These are phyloP conservation scores for Cucurbita argyrosperma DNA, from an alignment of 306 rosid genomes.

Conservation along the genomic window DNA sequence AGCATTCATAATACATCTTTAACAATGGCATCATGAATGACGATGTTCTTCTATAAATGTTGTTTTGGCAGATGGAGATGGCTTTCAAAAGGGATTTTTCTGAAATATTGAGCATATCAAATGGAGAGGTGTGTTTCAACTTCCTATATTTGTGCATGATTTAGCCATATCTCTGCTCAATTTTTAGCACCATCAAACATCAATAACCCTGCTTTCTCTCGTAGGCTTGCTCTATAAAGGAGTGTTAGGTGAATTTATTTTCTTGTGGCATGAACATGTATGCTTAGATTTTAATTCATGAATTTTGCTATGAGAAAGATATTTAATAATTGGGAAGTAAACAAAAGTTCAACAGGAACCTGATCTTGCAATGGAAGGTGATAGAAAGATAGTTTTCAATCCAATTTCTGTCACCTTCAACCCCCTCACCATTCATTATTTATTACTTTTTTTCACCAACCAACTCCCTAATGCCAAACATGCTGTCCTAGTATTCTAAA, in stretches of 20 bases:
- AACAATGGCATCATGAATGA: background rate
- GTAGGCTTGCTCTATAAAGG: background rate
- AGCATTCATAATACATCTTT: background rate
- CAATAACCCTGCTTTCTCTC: background rate
- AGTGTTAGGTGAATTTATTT: background rate
- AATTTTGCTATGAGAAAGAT: background rate
- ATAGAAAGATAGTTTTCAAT: background rate
- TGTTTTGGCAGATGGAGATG: conserved; percentile 59
- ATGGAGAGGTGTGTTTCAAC: conserved; percentile 47
- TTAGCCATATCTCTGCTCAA: background rate
- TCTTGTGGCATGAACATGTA: background rate
- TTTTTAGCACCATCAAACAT: background rate
- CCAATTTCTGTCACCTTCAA: background rate
- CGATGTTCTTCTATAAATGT: conserved; percentile 10
- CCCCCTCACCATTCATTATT: background rate
- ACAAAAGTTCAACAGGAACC: background rate
- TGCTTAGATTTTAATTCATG: background rate
- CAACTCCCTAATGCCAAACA: background rate
- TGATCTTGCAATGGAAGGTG: background rate
- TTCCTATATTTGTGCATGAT: background rate
- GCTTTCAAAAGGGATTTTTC: conserved; percentile 61
- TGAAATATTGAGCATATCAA: conserved; percentile 27
- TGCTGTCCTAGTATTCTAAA: background rate
- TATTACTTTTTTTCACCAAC: background rate
- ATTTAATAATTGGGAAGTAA: background rate